A percentile compares a stretch with the other conserved stretches of the same genome.
Conservation (phyloP, 1,284 basidiomycete genomes). For the Irpex sp. region DNA sequence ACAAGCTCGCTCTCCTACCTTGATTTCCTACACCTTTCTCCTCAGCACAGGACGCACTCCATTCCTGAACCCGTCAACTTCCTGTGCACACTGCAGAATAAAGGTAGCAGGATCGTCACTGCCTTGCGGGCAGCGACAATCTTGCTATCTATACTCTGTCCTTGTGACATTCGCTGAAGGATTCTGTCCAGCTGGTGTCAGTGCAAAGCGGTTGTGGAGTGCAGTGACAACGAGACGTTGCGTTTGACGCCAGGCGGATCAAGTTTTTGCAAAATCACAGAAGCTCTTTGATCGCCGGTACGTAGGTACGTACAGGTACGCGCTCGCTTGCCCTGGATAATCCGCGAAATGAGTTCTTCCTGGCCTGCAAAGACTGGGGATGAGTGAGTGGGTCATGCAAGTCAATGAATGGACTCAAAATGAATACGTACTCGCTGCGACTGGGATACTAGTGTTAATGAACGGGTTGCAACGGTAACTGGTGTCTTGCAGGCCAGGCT, state of each 20-base stretch:
- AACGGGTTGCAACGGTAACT: not conserved
- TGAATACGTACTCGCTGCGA: not conserved
- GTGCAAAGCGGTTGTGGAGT: not conserved
- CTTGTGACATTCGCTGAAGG: not conserved
- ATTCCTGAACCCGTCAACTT: not conserved
- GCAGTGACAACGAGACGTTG: too few relatives aligned
- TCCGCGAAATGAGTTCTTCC: not conserved
- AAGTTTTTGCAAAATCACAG: not conserved
- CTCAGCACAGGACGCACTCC: not conserved
- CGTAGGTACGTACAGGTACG: not conserved
- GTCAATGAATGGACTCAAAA: too few relatives aligned
- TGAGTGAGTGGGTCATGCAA: too few relatives aligned
- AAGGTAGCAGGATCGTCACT: slow-evolving; percentile 11
- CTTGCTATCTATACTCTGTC: slow-evolving; percentile 1
- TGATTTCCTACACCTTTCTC: not conserved
- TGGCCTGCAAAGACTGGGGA: too few relatives aligned
- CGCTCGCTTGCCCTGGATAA: not conserved
- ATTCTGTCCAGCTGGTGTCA: not conserved
- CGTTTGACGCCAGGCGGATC: not conserved
- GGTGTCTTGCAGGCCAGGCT: too few relatives aligned
- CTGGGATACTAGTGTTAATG: not conserved
- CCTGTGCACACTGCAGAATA: not conserved
- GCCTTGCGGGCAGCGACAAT: slow-evolving; percentile 4
- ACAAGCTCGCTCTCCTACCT: too few relatives aligned
- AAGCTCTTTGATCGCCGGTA: not conserved